These are phyloP conservation scores for Lithospermum erythrorhizon DNA, from an alignment of 257 asterid species.

Conservation along the genomic window DNA sequence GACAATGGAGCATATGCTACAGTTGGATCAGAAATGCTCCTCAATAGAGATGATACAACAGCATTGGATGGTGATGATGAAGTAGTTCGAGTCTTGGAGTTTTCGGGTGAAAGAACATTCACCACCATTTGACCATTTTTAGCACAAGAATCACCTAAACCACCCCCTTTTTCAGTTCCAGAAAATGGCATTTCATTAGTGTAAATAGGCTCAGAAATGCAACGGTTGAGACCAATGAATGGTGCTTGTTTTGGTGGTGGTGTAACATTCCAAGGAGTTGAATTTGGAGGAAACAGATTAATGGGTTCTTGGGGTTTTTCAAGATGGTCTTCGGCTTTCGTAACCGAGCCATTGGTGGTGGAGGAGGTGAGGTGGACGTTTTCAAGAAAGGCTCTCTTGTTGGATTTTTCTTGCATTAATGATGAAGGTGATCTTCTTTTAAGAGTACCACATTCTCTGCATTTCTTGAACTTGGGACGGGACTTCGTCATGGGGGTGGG, in stretches of 20 bases:
- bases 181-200: constrained; percentile 3
- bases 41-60: constrained; percentile 10
- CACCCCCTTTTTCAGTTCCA: background rate
- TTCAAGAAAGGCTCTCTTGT: constrained; percentile 23
- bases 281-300: no score
- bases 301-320: constrained; percentile 16
- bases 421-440: constrained; percentile 19
- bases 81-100: constrained; percentile 1
- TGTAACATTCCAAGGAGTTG: background rate
- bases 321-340: no score
- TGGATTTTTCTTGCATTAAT: constrained; percentile 12
- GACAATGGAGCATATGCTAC: constrained; percentile 11
- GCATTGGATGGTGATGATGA: constrained; percentile 1
- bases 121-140: background rate
- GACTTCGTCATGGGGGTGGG: background rate
- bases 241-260: background rate
- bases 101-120: constrained; percentile 10
- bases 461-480: background rate
- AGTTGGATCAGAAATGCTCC: constrained; percentile 23
- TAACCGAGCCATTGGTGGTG: no score
- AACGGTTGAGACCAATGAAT: constrained; percentile 23
- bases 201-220: constrained; percentile 28
- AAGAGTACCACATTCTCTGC: constrained; percentile 8
- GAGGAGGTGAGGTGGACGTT: background rate
- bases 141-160: background rate